A percentile compares a stretch with the other conserved stretches of the same genome.
Evolutionary conservation across 331 rosid species (phyloP).

Genomic region (Malus hybrid): DNA sequence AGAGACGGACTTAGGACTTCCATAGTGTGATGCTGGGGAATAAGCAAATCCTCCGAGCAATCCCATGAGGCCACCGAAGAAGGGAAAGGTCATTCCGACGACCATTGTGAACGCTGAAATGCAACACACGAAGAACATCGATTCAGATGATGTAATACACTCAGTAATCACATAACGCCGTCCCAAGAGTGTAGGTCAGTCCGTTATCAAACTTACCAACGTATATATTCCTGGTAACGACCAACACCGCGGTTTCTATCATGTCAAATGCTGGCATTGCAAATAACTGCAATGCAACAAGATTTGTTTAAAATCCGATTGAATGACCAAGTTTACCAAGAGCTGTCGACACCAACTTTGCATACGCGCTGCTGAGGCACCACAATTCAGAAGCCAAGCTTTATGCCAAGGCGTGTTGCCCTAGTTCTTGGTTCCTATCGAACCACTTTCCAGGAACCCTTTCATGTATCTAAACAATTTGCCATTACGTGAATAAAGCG

Average conservation of each 20-base stretch:
- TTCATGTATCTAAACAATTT: constrained; percentile 83
- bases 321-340: not conserved
- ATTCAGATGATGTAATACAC: not conserved
- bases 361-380: constrained; percentile 66
- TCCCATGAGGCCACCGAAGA: constrained; percentile 67
- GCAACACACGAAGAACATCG: not conserved
- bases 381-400: constrained; percentile 69
- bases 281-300: constrained; percentile 28
- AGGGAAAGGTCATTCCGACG: constrained; percentile 64
- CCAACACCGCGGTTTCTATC: constrained; percentile 47
- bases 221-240: constrained; percentile 36
- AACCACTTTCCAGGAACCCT: constrained; percentile 69
- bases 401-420: constrained; percentile 75
- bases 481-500: constrained; percentile 64
- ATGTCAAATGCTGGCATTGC: constrained; percentile 91
- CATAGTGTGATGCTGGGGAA: constrained; percentile 75
- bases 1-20: constrained; percentile 20
- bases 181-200: too few relatives aligned
- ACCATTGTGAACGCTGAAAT: constrained; percentile 69
- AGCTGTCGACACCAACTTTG: constrained; percentile 35
- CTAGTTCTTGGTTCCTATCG: constrained; percentile 67
- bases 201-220: constrained; percentile 40
- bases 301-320: not conserved
- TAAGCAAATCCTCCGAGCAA: constrained; percentile 81
- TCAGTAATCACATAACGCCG: too few relatives aligned